phyloP scores from a whole-genome alignment of 129 eudicot species.

The Logfia minima region DNA sequence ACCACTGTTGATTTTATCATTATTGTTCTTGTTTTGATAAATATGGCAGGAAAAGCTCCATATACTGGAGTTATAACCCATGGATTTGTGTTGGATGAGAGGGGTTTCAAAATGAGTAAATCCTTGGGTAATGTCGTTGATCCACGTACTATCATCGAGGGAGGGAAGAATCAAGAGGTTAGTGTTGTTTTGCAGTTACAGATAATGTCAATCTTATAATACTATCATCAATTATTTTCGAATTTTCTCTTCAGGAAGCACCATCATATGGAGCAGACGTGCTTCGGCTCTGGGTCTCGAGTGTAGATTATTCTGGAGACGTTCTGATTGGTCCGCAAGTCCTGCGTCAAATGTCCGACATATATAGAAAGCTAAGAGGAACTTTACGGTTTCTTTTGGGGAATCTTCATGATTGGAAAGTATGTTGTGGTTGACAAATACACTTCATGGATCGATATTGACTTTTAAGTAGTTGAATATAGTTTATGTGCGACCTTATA shows the following conservation, averaged over 20 bases:
- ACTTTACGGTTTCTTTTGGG: constrained; percentile 88
- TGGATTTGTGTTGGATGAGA: constrained; percentile 94
- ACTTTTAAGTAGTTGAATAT: background rate
- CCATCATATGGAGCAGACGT: constrained; percentile 95
- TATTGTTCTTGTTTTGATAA: background rate
- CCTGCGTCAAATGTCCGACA: constrained; percentile 95
- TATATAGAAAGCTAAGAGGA: constrained; percentile 89
- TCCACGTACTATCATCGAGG: constrained; percentile 82
- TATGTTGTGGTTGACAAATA: constrained; percentile 29
- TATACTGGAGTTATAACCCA: constrained; percentile 85
- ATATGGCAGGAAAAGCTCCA: constrained; percentile 83
- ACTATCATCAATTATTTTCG: background rate
- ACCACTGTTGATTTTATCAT: background rate
- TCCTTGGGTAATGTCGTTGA: constrained; percentile 98
- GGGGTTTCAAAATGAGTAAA: constrained; percentile 96
- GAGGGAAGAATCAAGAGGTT: constrained; percentile 81
- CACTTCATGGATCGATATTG: background rate
- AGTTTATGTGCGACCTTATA: background rate
- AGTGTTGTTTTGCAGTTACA: constrained; percentile 22
- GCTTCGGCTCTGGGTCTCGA: constrained; percentile 96
- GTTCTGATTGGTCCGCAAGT: constrained; percentile 81
- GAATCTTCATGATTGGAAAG: constrained; percentile 96
- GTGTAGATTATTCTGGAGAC: constrained; percentile 95
- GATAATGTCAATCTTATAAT: background rate
- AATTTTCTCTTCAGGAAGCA: constrained; percentile 48